These are phyloP conservation scores for Lichtheimia hyalospora DNA, from an alignment of 371 early-diverging fungal genomes.

Conservation along the genomic window DNA sequence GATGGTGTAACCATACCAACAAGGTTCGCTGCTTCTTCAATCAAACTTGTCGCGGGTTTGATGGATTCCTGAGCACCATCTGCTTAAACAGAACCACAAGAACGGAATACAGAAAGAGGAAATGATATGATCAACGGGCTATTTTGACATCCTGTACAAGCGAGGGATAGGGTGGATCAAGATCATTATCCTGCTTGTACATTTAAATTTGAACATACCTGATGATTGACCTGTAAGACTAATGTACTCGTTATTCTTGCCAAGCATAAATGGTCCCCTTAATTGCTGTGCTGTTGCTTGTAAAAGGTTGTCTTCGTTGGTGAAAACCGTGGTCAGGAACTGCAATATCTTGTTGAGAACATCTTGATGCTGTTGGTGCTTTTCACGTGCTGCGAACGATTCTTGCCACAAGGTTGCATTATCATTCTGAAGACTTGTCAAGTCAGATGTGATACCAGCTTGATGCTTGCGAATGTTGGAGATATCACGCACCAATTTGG, in stretches of 20 bases:
- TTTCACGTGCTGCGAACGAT: constrained; percentile 66
- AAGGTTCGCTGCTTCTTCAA: constrained; percentile 24
- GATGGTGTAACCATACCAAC: too few species aligned
- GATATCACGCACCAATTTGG: constrained; percentile 68
- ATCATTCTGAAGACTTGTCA: constrained; percentile 81
- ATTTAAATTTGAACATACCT: not conserved
- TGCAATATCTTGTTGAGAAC: constrained; percentile 86
- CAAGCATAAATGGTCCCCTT: constrained; percentile 8
- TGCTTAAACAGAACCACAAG: too few species aligned
- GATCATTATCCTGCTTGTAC: too few species aligned
- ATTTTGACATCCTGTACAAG: too few species aligned
- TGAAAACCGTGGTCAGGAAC: constrained; percentile 73
- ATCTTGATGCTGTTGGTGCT: constrained; percentile 81
- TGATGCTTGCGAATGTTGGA: constrained; percentile 82
- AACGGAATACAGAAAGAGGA: too few species aligned
- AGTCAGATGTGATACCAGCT: constrained; percentile 73
- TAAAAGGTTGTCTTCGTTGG: constrained; percentile 5
- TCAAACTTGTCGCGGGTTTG: constrained; percentile 17
- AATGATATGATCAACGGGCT: too few species aligned
- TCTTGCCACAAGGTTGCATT: constrained; percentile 87
- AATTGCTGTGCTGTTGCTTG: not conserved
- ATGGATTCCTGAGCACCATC: too few species aligned
- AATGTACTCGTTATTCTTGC: constrained; percentile 14
- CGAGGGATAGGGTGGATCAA: too few species aligned
- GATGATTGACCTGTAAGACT: not conserved